phyloP scores from a whole-genome alignment of 225 moss, liverwort and hornwort species.

The Thuidium tamariscinum region DNA sequence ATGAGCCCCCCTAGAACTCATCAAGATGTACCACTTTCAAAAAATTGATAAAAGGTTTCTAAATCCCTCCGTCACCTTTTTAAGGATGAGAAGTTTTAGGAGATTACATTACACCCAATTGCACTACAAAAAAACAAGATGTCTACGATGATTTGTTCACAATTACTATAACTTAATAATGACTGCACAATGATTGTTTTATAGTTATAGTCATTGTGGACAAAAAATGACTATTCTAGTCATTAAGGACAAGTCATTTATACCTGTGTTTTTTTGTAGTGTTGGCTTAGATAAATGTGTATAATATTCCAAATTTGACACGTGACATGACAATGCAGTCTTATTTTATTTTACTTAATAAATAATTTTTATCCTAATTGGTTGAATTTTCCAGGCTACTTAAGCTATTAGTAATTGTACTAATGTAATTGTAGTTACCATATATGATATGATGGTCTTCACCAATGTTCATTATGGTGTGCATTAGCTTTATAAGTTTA shows the following conservation, averaged over 20 bases:
- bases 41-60: neutral
- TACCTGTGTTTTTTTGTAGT: too few relatives aligned
- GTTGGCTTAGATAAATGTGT: neutral
- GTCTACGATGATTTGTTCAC: too few relatives aligned
- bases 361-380: neutral
- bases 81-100: neutral
- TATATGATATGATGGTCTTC: neutral
- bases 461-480: neutral
- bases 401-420: neutral
- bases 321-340: neutral
- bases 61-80: neutral
- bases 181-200: too few relatives aligned
- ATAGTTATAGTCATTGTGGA: too few relatives aligned
- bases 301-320: neutral
- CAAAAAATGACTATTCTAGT: too few relatives aligned
- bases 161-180: too few relatives aligned
- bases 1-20: too few relatives aligned
- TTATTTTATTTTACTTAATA: neutral
- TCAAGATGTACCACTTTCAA: neutral
- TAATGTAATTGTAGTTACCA: neutral
- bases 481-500: neutral
- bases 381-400: neutral
- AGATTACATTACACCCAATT: rapidly evolving
- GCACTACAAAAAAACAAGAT: too few relatives aligned
- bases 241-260: too few relatives aligned